Evolutionary conservation across 352 stramenopile species (phyloP), one percentile per base, ranked within the genome.

Genomic region (Elongisporangium anandrum): DNA sequence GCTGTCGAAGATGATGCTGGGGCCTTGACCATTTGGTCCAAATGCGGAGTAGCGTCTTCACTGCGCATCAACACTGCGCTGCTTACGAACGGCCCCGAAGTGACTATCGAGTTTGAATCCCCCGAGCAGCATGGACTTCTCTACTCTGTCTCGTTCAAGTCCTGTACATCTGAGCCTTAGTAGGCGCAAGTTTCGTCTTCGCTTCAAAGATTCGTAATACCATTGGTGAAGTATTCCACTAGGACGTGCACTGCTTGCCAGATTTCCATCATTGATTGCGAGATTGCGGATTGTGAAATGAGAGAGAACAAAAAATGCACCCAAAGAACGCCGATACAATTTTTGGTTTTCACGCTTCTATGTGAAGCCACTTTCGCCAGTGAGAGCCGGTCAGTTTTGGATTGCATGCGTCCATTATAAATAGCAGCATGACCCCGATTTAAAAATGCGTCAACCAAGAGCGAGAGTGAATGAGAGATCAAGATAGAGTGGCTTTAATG

Each of bases 21-120:
- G 10, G 12, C 7, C 9, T 9, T 45, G 17, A 77, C 58, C 3
- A 59, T 68, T 38, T 77, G 69, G 69, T 72, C 63, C 4, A 29
- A 50, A 52, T 77, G 69, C 51, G 60, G 60, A 9, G 45, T 20
- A 19, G 4, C 54, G 16, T 51, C 64, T 26, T 54, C 16, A 1
- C 29, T 77, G 13, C 69, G 69, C 34, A 51, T 77, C 55, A 75
- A 77, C 38, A 64, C 59, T 15, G 66, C 69, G 34, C 52, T 77
- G n/a, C 26, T 71, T 1, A 64, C 66, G 6, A 63, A 59, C 22
- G 69, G 66, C 3, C 13, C 48, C 7, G 56, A 60, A 10, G 45
- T 59, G 8, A 20, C 41, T 23, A 65, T 76, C 24, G 50, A 39
- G 1, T 52, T 64, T 16, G 59, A 15, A 47, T 50, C 15, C 19